These are phyloP conservation scores for Hericium coralloides DNA, from an alignment of 768 basidiomycete genomes.

Conservation along the genomic window DNA sequence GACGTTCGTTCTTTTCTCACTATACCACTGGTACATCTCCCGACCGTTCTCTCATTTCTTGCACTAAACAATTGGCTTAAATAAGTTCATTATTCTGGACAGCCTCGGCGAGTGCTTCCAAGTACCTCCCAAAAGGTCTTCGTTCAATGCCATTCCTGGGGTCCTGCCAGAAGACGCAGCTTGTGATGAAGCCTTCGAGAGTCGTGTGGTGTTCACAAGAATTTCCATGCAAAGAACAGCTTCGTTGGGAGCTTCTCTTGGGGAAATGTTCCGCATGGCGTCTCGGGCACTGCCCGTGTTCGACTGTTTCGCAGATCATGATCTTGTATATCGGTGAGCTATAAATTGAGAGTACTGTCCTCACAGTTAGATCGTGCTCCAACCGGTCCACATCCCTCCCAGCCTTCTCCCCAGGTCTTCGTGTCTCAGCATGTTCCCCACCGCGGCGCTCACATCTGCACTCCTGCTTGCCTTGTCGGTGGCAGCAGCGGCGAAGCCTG, in stretches of 20 bases:
- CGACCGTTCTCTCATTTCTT: too few species aligned
- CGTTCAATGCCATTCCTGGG: too few species aligned
- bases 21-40: too few species aligned
- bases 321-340: neutral
- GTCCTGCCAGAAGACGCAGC: too few species aligned
- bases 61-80: too few species aligned
- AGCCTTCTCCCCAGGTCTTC: neutral
- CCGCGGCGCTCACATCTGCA: conserved; percentile 16
- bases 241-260: neutral
- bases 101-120: too few species aligned
- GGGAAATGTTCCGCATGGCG: neutral
- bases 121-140: too few species aligned
- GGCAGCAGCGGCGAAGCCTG: conserved; percentile 15
- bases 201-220: too few species aligned
- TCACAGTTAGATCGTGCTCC: neutral
- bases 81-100: too few species aligned
- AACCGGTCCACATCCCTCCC: neutral
- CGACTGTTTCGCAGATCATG: neutral
- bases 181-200: too few species aligned
- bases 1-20: too few species aligned
- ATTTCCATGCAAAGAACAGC: neutral
- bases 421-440: conserved; percentile 13
- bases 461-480: conserved; percentile 16
- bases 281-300: neutral
- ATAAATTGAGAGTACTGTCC: neutral